phyloP scores from a whole-genome alignment of 441 rosid species.

The Cnidoscolus chayamansa region DNA sequence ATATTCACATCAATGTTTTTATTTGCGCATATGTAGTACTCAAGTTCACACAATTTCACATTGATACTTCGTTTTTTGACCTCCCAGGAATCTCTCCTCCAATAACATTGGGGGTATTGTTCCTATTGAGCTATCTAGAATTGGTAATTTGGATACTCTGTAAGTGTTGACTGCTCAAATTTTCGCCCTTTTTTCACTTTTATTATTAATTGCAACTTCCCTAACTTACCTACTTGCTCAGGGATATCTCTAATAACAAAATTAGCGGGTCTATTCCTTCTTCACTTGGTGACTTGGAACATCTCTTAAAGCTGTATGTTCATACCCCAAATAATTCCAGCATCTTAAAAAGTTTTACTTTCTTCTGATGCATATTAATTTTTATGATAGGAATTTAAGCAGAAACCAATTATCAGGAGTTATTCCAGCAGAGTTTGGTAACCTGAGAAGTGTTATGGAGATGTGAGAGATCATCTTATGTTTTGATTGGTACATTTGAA shows the following conservation, averaged over 20 bases:
- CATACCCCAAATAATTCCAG: slow-evolving; percentile 11
- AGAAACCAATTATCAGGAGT: slow-evolving; percentile 63
- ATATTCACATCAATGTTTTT: background rate
- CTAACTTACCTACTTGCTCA: slow-evolving; percentile 23
- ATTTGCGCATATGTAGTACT: background rate
- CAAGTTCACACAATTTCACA: background rate
- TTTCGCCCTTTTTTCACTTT: background rate
- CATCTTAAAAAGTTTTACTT: slow-evolving; percentile 9
- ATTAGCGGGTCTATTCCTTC: slow-evolving; percentile 77
- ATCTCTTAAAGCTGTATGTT: slow-evolving; percentile 82
- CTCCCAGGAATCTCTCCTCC: slow-evolving; percentile 69
- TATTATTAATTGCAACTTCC: background rate
- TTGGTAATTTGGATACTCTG: slow-evolving; percentile 90
- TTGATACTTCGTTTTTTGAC: background rate
- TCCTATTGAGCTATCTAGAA: slow-evolving; percentile 82
- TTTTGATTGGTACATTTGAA: background rate
- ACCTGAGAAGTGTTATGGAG: slow-evolving; percentile 83
- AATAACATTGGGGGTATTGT: slow-evolving; percentile 67
- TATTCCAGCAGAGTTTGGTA: slow-evolving; percentile 85
- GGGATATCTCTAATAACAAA: slow-evolving; percentile 83
- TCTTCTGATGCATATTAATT: slow-evolving; percentile 11
- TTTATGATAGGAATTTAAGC: slow-evolving; percentile 67
- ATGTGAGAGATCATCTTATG: slow-evolving; percentile 48
- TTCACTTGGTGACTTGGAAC: slow-evolving; percentile 94
- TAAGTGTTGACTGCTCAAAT: slow-evolving; percentile 36